Percentiles rank a stretch among this genome's conserved stretches.
Conservation (phyloP, 73 alveolate species). For the Effrenium voratum region DNA sequence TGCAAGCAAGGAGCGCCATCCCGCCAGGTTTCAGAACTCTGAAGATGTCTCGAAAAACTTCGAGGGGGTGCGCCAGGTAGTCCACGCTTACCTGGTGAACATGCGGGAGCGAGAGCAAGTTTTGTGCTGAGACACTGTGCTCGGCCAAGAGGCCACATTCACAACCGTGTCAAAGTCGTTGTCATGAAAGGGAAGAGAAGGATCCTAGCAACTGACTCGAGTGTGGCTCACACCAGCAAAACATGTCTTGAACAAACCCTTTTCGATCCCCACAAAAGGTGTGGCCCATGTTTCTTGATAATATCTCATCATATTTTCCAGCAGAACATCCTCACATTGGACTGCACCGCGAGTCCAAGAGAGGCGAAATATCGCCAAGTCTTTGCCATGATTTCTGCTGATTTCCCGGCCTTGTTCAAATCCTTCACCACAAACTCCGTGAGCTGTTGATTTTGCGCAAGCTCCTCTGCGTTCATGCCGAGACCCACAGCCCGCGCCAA, state of each 20-base stretch:
- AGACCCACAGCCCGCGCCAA: conserved; percentile 29
- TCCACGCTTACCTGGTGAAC: conserved; percentile 40
- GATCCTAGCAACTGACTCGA: not conserved
- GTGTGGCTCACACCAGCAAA: too few relatives aligned
- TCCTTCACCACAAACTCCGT: conserved; percentile 10
- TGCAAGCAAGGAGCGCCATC: not conserved
- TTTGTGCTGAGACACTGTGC: not conserved
- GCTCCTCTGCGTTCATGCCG: conserved; percentile 28
- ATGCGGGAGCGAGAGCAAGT: not conserved
- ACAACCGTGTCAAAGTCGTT: conserved; percentile 35
- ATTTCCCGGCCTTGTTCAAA: conserved; percentile 46
- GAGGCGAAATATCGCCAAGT: too few relatives aligned
- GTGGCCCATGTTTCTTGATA: too few relatives aligned
- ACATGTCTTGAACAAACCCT: too few relatives aligned
- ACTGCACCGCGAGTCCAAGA: too few relatives aligned
- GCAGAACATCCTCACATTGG: too few relatives aligned
- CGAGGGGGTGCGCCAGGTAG: conserved; percentile 31
- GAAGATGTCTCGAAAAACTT: conserved; percentile 18
- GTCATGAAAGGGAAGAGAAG: not conserved
- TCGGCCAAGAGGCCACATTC: conserved; percentile 22
- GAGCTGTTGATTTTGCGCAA: conserved; percentile 6
- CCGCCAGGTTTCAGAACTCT: conserved; percentile 43
- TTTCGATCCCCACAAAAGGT: too few relatives aligned
- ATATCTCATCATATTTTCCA: too few relatives aligned
- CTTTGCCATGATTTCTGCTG: too few relatives aligned